A percentile compares a stretch with the other conserved stretches of the same genome.
Evolutionary conservation across 192 early-diverging fungal genomes (phyloP).

Genomic region (Helicostylum pulchrum): DNA sequence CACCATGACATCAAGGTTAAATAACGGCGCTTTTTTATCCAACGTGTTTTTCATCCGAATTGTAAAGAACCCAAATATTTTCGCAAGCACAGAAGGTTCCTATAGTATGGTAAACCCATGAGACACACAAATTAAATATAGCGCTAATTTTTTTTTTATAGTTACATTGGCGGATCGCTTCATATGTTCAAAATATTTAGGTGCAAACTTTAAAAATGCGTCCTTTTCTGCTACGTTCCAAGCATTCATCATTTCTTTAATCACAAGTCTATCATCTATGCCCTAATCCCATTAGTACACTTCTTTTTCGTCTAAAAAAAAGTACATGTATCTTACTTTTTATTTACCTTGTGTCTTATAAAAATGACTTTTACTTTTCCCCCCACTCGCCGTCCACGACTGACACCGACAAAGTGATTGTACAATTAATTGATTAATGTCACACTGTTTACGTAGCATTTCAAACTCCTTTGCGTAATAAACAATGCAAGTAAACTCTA

Average conservation of each 20-base stretch:
- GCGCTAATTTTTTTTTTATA: too few species aligned
- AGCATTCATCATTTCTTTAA: slow-evolving; percentile 78
- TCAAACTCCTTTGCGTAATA: slow-evolving; percentile 90
- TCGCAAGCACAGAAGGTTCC: slow-evolving; percentile 74
- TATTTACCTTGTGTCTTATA: slow-evolving; percentile 69
- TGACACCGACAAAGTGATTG: slow-evolving; percentile 80
- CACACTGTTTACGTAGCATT: slow-evolving; percentile 73
- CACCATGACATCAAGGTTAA: slow-evolving; percentile 86
- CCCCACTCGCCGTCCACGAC: slow-evolving; percentile 74
- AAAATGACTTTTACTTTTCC: slow-evolving; percentile 87
- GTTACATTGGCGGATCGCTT: slow-evolving; percentile 52
- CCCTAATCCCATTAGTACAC: background rate
- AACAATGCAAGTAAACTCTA: slow-evolving; percentile 75
- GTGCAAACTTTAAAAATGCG: slow-evolving; percentile 82
- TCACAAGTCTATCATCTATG: slow-evolving; percentile 79
- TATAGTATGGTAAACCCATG: slow-evolving; percentile 12
- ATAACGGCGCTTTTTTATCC: slow-evolving; percentile 52
- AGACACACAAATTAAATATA: slow-evolving; percentile 3
- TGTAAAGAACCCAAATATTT: slow-evolving; percentile 88
- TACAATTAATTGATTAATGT: slow-evolving; percentile 72
- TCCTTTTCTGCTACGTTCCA: slow-evolving; percentile 80
- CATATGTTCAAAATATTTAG: slow-evolving; percentile 87
- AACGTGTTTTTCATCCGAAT: slow-evolving; percentile 75
- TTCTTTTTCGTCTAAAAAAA: background rate
- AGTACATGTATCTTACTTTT: too few species aligned